Conservation (phyloP, 2,329 filamentous ascomycete genomes). For the Blastomyces silverae region DNA sequence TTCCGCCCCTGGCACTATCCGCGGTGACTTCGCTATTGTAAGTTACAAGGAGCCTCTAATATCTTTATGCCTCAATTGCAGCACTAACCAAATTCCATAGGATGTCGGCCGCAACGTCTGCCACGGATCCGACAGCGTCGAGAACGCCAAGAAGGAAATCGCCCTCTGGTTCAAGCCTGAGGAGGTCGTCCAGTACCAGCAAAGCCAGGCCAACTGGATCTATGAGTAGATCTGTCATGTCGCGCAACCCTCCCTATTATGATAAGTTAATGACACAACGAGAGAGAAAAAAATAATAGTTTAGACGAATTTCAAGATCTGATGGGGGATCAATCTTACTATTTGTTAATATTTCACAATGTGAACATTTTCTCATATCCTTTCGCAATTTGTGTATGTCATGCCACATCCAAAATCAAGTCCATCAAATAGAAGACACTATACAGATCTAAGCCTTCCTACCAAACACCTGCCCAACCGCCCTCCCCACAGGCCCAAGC, state of each 20-base stretch:
- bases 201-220: conserved; percentile 81
- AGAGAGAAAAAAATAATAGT: conserved; percentile 1
- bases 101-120: conserved; percentile 97
- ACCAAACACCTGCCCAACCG: conserved; percentile 37
- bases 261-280: conserved; percentile 14
- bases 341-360: background rate
- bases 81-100: conserved; percentile 33
- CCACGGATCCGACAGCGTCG: conserved; percentile 98
- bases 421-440: conserved; percentile 15
- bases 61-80: background rate
- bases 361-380: background rate
- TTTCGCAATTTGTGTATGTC: background rate
- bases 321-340: conserved; percentile 11
- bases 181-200: conserved; percentile 81
- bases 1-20: conserved; percentile 95
- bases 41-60: conserved; percentile 22
- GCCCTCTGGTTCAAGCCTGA: conserved; percentile 92
- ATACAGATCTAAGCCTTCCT: conserved; percentile 18
- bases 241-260: conserved; percentile 1
- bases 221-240: conserved; percentile 70
- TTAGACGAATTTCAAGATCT: conserved; percentile 12
- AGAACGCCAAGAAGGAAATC: conserved; percentile 99
- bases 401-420: background rate
- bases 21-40: conserved; percentile 80
- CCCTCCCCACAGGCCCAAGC: conserved; percentile 44